Evolutionary conservation across 2,329 filamentous ascomycete species (phyloP).

Genomic region (Colletotrichum euphorbiae): DNA sequence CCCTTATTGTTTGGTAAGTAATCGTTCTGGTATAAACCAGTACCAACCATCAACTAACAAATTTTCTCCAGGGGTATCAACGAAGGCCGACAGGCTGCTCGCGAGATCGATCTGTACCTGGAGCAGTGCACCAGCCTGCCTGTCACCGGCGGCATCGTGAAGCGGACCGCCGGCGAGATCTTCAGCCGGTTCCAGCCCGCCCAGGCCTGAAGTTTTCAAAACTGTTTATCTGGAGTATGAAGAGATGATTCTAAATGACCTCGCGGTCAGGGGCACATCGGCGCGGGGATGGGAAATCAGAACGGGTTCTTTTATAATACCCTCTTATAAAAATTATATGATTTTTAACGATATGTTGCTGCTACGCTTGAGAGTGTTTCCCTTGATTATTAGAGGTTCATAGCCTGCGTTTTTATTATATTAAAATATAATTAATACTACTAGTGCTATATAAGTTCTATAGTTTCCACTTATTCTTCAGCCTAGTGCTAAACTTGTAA

Average conservation of each 20-base stretch:
- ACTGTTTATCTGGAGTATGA: neutral
- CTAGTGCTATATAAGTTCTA: neutral
- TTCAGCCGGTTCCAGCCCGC: constrained; percentile 53
- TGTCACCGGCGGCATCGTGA: constrained; percentile 92
- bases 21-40: neutral
- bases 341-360: neutral
- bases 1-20: constrained; percentile 91
- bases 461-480: neutral
- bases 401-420: neutral
- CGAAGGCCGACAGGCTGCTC: constrained; percentile 91
- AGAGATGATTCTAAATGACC: constrained; percentile 10
- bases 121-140: constrained; percentile 84
- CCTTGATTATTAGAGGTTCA: neutral
- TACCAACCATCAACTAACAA: constrained; percentile 49
- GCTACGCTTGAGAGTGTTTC: neutral
- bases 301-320: constrained; percentile 23
- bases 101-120: constrained; percentile 91
- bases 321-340: neutral
- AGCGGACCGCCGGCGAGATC: constrained; percentile 81
- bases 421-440: constrained; percentile 1
- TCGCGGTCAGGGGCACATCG: constrained; percentile 10
- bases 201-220: constrained; percentile 39
- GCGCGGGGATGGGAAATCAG: constrained; percentile 6
- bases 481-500: neutral
- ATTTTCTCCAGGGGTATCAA: constrained; percentile 82